Conservation (phyloP, 306 rosid genomes). For the Quercus parvula region DNA sequence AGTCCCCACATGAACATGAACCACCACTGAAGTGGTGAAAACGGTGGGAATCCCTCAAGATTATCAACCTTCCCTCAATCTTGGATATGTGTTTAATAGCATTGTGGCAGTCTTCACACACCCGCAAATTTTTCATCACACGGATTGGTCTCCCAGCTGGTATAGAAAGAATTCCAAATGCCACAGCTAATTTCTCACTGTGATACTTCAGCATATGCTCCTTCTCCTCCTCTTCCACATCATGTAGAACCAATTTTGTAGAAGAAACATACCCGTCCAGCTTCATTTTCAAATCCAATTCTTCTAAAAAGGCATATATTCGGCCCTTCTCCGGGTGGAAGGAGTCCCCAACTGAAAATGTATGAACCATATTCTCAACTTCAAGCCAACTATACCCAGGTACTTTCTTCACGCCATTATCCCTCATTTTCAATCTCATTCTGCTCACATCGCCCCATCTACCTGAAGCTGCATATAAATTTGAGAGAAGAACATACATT, state of each 20-base stretch:
- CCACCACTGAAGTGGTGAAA: conserved; percentile 83
- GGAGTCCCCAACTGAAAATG: conserved; percentile 68
- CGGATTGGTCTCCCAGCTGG: conserved; percentile 84
- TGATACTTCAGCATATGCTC: conserved; percentile 77
- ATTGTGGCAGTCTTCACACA: conserved; percentile 81
- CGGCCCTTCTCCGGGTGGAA: conserved; percentile 59
- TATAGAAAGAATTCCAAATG: conserved; percentile 70
- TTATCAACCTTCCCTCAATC: conserved; percentile 70
- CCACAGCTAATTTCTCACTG: conserved; percentile 90
- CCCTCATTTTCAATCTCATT: conserved; percentile 74
- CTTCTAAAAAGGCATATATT: conserved; percentile 72
- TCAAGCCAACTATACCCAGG: conserved; percentile 92
- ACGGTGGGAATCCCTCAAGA: conserved; percentile 79
- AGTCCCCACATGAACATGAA: conserved; percentile 79
- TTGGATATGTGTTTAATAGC: conserved; percentile 83
- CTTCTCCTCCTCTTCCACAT: conserved; percentile 93
- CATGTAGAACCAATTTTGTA: conserved; percentile 81
- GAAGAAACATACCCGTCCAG: conserved; percentile 72
- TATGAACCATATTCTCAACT: conserved; percentile 69
- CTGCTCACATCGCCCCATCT: conserved; percentile 78
- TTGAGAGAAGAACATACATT: conserved; percentile 87
- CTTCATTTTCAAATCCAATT: conserved; percentile 69
- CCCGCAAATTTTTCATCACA: conserved; percentile 76
- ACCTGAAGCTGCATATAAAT: conserved; percentile 83
- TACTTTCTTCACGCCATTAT: conserved; percentile 67